A percentile compares a stretch with the other conserved stretches of the same genome.
phyloP scores from a whole-genome alignment of 495 filamentous ascomycete species.

The Tuber umbilicatum region DNA sequence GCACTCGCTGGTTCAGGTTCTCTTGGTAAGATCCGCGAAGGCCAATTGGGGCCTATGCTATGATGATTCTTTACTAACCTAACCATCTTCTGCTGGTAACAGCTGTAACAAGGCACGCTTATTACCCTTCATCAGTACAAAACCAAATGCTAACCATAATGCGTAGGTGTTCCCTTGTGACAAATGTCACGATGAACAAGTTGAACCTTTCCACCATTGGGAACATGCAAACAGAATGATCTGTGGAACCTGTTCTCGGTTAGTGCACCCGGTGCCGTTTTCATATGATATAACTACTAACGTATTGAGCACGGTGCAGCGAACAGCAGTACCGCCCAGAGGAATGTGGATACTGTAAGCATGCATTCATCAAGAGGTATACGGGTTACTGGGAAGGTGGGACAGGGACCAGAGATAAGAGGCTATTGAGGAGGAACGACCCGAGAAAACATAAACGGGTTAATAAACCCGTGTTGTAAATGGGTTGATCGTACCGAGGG shows the following conservation, averaged over 20 bases:
- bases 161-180: constrained; percentile 71
- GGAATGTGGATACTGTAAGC: constrained; percentile 69
- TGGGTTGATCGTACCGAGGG: not conserved
- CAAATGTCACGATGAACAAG: constrained; percentile 66
- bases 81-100: not conserved
- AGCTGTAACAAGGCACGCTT: constrained; percentile 44
- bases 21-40: constrained; percentile 39
- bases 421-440: constrained; percentile 66
- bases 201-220: constrained; percentile 58
- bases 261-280: not conserved
- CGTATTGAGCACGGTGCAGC: constrained; percentile 41
- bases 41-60: not conserved
- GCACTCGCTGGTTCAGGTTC: constrained; percentile 74
- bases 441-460: constrained; percentile 62
- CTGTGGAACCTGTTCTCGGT: constrained; percentile 65
- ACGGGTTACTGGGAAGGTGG: constrained; percentile 90
- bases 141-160: not conserved
- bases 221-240: constrained; percentile 89
- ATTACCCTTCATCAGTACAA: not conserved
- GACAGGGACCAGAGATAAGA: constrained; percentile 58
- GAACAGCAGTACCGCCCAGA: constrained; percentile 80
- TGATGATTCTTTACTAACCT: not conserved
- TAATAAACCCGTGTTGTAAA: constrained; percentile 33
- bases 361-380: constrained; percentile 61
- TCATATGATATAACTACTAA: not conserved